Evolutionary conservation across 2,329 filamentous ascomycete genomes (phyloP).

Genomic region (Ambrosiella beaveri): DNA sequence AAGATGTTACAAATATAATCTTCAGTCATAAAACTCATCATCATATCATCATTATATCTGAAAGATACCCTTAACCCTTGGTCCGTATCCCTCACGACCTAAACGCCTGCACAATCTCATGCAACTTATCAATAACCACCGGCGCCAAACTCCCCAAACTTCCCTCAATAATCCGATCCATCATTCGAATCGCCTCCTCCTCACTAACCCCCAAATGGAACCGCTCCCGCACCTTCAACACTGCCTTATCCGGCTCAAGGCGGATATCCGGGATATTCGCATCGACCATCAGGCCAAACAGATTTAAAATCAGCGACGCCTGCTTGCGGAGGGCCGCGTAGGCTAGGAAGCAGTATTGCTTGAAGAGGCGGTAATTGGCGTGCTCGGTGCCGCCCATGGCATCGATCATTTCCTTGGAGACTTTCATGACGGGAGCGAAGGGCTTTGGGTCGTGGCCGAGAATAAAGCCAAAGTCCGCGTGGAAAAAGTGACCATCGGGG

Average conservation of each 20-base stretch:
- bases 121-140: slow-evolving; percentile 84
- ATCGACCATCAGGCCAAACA: slow-evolving; percentile 94
- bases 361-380: slow-evolving; percentile 73
- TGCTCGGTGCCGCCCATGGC: slow-evolving; percentile 81
- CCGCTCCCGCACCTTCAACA: slow-evolving; percentile 84
- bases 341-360: slow-evolving; percentile 88
- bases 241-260: slow-evolving; percentile 81
- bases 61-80: neutral
- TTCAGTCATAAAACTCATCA: neutral
- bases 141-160: slow-evolving; percentile 79
- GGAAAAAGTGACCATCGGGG: slow-evolving; percentile 88
- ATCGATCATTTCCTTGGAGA: slow-evolving; percentile 96
- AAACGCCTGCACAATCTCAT: slow-evolving; percentile 86
- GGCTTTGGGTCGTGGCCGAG: slow-evolving; percentile 93
- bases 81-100: slow-evolving; percentile 35
- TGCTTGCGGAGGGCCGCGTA: slow-evolving; percentile 84
- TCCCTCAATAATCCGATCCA: slow-evolving; percentile 81
- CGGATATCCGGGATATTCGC: slow-evolving; percentile 93
- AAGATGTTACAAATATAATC: neutral
- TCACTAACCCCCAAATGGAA: slow-evolving; percentile 85
- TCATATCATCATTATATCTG: neutral
- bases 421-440: slow-evolving; percentile 91
- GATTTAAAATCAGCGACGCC: slow-evolving; percentile 77
- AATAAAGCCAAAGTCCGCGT: slow-evolving; percentile 96
- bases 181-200: slow-evolving; percentile 75